A percentile compares a stretch with the other conserved stretches of the same genome.
Evolutionary conservation across 1,284 basidiomycete genomes (phyloP).

Genomic region (Bjerkandera adusta): DNA sequence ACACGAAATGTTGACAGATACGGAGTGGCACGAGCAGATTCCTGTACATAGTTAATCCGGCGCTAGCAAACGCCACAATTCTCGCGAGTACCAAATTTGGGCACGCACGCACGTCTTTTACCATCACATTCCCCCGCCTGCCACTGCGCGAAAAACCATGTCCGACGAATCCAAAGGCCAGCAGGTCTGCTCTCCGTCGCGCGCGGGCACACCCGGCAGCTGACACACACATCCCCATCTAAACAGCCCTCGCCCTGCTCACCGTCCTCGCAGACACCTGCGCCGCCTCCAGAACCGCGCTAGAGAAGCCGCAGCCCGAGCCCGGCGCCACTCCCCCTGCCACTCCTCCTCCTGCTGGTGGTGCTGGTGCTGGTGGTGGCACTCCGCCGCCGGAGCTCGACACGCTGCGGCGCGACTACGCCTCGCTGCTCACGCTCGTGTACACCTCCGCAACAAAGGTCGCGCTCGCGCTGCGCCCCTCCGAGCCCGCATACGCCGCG

Average conservation of each 20-base stretch:
- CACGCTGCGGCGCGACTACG: slow-evolving; percentile 52
- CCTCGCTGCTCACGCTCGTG: slow-evolving; percentile 61
- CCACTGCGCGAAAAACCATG: slow-evolving; percentile 7
- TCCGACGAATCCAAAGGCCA: slow-evolving; percentile 17
- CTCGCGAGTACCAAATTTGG: too few relatives aligned
- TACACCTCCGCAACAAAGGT: slow-evolving; percentile 62
- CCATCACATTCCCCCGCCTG: too few relatives aligned
- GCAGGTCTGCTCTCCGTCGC: slow-evolving; percentile 7
- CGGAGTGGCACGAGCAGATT: too few relatives aligned
- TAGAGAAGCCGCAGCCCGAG: slow-evolving; percentile 8
- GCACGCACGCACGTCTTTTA: too few relatives aligned
- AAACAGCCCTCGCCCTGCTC: slow-evolving; percentile 24
- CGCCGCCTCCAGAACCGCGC: slow-evolving; percentile 39
- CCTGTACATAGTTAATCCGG: too few relatives aligned
- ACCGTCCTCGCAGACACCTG: slow-evolving; percentile 39
- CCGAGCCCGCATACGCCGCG: slow-evolving; percentile 53
- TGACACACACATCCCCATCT: not conserved
- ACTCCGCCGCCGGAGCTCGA: slow-evolving; percentile 33
- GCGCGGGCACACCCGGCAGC: not conserved
- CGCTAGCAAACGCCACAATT: too few relatives aligned
- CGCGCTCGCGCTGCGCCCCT: slow-evolving; percentile 62
- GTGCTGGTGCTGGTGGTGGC: too few relatives aligned
- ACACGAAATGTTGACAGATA: too few relatives aligned
- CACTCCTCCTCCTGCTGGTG: too few relatives aligned
- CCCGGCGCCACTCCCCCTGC: too few relatives aligned